Evolutionary conservation across 2,329 filamentous ascomycete genomes (phyloP), one percentile per base, ranked within the genome.

Genomic region (Trichoderma sp.): DNA sequence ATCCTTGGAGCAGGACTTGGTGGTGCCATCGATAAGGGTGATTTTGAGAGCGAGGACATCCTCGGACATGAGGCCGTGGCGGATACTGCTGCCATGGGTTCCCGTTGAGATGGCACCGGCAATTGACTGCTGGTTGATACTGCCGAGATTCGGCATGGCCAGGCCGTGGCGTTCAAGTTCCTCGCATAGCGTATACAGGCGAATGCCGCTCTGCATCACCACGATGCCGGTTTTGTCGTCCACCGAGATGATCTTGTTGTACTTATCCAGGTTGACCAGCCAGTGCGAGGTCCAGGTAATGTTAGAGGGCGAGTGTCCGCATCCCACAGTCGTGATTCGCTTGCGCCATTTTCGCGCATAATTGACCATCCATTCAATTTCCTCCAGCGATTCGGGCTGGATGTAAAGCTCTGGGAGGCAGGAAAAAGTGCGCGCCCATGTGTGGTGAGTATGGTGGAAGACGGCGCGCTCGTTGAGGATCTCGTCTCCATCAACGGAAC

Each of bases 381-480:
- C 96, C 16, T 87, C 86, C 69, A 97, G 87, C 1, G 92, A 93
- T 80, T 93, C 89, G 3, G 97, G 97, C 80, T 94, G 94, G 79
- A 98, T 91, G 85, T 96, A 98, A 75, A 98, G 91, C 87, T 98
- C 95, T 3, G 97, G 97, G 21, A 92, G 90, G 68, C 93, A 97
- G 81, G 93, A 92, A 86, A 97, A 98, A 67, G 97, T 98, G 81
- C 93, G 92, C 53, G 97, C 97, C 97, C 97, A 99, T 24, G 97
- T 99, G 80, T 93, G 92, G 86, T 98, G 97, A 66, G 92, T 85
- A 83, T 98, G 92, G 71, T 90, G 87, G 76, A 89, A 87, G 75
- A 88, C 89, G 6, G 94, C 94, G 83, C 93, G 93, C 86, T 98
- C 98, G 60, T 95, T 91, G 53, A 97, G 80, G 63, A 81, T 82